A percentile compares a stretch with the other conserved stretches of the same genome.
phyloP scores from a whole-genome alignment of 768 basidiomycete species.

The Fomitopsis pulvina region DNA sequence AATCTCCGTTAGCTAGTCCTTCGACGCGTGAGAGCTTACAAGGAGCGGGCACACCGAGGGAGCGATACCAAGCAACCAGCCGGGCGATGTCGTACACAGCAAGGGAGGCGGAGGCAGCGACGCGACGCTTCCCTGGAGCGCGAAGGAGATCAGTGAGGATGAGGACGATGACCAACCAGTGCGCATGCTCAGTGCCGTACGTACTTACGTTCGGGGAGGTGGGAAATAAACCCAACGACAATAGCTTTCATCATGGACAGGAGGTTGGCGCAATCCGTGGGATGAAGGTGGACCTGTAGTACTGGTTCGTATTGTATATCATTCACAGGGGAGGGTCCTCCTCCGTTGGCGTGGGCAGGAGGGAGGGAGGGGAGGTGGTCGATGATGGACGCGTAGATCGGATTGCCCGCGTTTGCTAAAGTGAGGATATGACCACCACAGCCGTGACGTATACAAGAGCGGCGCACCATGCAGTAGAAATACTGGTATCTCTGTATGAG shows the following conservation, averaged over 20 bases:
- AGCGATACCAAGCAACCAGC: conserved; percentile 52
- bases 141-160: background rate
- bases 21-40: background rate
- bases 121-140: conserved; percentile 11
- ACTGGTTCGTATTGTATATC: conserved; percentile 9
- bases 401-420: conserved; percentile 24
- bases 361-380: background rate
- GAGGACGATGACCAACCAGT: background rate
- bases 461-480: conserved; percentile 48
- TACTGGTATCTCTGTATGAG: conserved; percentile 54
- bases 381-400: conserved; percentile 5
- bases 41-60: conserved; percentile 1
- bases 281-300: conserved; percentile 43
- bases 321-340: conserved; percentile 5
- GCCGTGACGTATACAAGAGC: background rate
- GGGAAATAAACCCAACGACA: conserved; percentile 45
- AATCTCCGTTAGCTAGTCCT: too few species aligned
- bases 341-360: background rate
- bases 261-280: conserved; percentile 50
- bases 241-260: conserved; percentile 47
- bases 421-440: background rate
- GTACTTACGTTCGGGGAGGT: background rate
- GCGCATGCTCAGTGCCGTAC: background rate
- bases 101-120: conserved; percentile 45
- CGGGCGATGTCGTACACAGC: conserved; percentile 57